These are phyloP conservation scores for Mycoemilia scoparia DNA, from an alignment of 192 early-diverging fungal genomes.

Conservation along the genomic window DNA sequence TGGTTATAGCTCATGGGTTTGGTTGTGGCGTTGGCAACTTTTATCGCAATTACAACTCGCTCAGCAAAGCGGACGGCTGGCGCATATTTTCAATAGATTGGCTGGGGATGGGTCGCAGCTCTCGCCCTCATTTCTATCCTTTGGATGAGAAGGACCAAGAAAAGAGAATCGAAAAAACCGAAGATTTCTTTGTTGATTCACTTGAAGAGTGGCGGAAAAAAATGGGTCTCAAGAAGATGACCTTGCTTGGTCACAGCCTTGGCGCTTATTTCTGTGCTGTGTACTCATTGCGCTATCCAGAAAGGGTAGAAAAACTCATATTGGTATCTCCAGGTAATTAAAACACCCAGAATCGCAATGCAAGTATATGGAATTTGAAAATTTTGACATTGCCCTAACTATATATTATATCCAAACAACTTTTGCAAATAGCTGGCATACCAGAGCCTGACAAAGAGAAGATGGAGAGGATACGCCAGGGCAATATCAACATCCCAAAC, in stretches of 20 bases:
- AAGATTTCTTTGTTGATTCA: conserved; percentile 76
- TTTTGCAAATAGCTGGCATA: no score
- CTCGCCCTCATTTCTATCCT: conserved; percentile 48
- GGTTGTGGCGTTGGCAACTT: conserved; percentile 28
- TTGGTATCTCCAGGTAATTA: conserved; percentile 83
- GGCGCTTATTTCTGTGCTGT: conserved; percentile 72
- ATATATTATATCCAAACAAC: not conserved
- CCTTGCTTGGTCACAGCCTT: conserved; percentile 65
- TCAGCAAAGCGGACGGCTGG: conserved; percentile 19
- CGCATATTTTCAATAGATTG: conserved; percentile 50
- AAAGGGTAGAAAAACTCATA: conserved; percentile 70
- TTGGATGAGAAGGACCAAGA: conserved; percentile 32
- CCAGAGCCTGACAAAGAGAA: conserved; percentile 29
- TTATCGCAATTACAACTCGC: conserved; percentile 26
- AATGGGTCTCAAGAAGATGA: conserved; percentile 66
- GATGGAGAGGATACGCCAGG: conserved; percentile 25
- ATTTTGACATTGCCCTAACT: not conserved
- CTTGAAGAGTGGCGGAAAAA: conserved; percentile 73
- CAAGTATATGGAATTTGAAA: conserved; percentile 11
- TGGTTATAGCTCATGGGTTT: conserved; percentile 30
- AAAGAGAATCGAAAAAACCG: conserved; percentile 34
- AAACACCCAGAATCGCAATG: no score
- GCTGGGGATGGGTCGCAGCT: conserved; percentile 86
- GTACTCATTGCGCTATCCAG: conserved; percentile 77
- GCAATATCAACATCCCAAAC: conserved; percentile 2